Percentiles rank a stretch among this genome's conserved stretches.
Conservation (phyloP, 2,329 filamentous ascomycete species). For the Fusarium azukiicola region DNA sequence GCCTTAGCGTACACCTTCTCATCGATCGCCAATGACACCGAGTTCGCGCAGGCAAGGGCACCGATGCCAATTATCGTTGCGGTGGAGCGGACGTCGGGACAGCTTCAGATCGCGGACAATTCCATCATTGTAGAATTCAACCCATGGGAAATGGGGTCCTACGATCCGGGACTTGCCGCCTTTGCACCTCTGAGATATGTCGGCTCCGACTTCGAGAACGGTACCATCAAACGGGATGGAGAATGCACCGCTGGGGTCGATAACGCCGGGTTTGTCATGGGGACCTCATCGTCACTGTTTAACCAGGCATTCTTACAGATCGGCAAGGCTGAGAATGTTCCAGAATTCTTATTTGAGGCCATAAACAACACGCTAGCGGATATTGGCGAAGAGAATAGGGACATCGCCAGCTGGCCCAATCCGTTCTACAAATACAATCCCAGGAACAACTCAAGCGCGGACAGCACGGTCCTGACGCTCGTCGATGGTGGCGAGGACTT, state of each 20-base stretch:
- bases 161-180: conserved; percentile 85
- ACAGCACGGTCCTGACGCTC: conserved; percentile 79
- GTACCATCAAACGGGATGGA: conserved; percentile 75
- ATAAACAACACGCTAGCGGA: conserved; percentile 73
- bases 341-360: conserved; percentile 72
- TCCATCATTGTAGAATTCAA: conserved; percentile 89
- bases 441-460: conserved; percentile 77
- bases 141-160: conserved; percentile 89
- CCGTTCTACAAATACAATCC: conserved; percentile 86
- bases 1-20: conserved; percentile 88
- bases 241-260: conserved; percentile 90
- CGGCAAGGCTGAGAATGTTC: conserved; percentile 55
- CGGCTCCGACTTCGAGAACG: conserved; percentile 86
- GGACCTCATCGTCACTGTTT: conserved; percentile 92
- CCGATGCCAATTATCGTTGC: conserved; percentile 89
- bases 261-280: conserved; percentile 91
- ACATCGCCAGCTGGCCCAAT: conserved; percentile 89
- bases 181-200: conserved; percentile 87
- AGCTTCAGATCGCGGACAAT: conserved; percentile 78
- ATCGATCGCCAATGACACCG: conserved; percentile 74
- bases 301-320: conserved; percentile 87
- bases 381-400: conserved; percentile 80
- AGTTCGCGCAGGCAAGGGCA: conserved; percentile 81
- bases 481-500: conserved; percentile 90
- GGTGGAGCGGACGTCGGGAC: conserved; percentile 82